Conservation (phyloP, 2,329 filamentous ascomycete species). For the Magnaporthiopsis incrustans region DNA sequence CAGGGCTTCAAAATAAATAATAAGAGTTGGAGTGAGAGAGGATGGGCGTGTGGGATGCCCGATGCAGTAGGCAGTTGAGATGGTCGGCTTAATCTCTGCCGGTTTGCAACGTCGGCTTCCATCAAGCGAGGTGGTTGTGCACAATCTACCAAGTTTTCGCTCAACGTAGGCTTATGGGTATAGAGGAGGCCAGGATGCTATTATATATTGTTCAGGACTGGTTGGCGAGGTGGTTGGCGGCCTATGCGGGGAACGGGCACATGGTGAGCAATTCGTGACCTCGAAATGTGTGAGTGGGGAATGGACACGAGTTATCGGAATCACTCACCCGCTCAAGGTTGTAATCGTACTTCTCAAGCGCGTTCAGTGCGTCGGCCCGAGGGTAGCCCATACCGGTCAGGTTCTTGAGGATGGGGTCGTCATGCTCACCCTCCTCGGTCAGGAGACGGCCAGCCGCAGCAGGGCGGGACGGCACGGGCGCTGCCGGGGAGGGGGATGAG, state of each 20-base stretch:
- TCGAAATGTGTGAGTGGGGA: background rate
- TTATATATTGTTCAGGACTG: constrained; percentile 32
- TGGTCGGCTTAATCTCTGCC: background rate
- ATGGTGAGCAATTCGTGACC: background rate
- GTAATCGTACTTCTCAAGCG: constrained; percentile 92
- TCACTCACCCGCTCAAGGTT: constrained; percentile 80
- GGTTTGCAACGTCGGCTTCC: background rate
- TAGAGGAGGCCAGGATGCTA: too few species aligned
- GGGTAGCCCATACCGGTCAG: constrained; percentile 85
- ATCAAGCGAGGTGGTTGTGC: background rate
- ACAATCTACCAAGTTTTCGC: background rate
- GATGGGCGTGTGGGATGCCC: background rate
- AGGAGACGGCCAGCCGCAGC: constrained; percentile 52
- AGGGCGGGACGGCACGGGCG: constrained; percentile 14
- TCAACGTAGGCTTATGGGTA: background rate
- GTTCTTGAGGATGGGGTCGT: constrained; percentile 86
- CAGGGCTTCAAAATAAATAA: background rate
- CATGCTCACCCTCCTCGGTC: constrained; percentile 68
- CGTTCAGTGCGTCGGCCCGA: constrained; percentile 63
- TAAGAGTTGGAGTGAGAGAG: background rate
- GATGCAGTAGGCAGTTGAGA: background rate
- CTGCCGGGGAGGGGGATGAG: constrained; percentile 11
- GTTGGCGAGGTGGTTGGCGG: constrained; percentile 48
- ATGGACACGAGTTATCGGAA: background rate
- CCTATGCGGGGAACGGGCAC: constrained; percentile 24